Evolutionary conservation across 495 filamentous ascomycete species (phyloP), one percentile per base, ranked within the genome.

Genomic region (Melanomma pulvis-pyrius): DNA sequence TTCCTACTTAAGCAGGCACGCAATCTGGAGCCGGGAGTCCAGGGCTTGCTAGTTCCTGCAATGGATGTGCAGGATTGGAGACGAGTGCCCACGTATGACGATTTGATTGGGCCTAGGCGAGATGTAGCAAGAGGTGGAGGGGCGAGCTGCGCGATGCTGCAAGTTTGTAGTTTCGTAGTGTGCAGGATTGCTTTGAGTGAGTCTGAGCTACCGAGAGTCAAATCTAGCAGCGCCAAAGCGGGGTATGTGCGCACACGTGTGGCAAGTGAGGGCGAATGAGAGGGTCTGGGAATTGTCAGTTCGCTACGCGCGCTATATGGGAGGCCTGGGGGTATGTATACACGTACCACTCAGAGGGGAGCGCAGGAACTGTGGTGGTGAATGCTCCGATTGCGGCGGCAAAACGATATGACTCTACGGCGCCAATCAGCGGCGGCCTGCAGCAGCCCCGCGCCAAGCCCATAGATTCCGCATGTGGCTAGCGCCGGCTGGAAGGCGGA

Each of bases 81-180:
- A 39, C 51, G 41, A n/a, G 51, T 62, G 65, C 36, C 53, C 59
- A 59, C 57, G 57, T 58, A 55, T n/a, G 57, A 36, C n/a, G n/a
- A 22, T 61, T 44, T 58, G 54, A 68, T 68, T 68, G 65, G 65
- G 46, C 44, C 30, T 51, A 15, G 26, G 21, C 15, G 7, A 24
- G 24, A 25, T 30, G 49, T 19, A 13, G 49, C 25, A 19, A 25
- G 5, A 9, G 25, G 41, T 19, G 51, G 53, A 15, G 28, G 30
- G 22, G 39, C 28, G 1, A 32, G 6, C 26, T 59, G 56, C 47
- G 47, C 47, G 49, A 6, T 25, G 22, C 29, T 61, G 56, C 30
- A 61, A 22, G 55, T 67, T 30, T 61, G 57, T 67, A 12, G 64
- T 67, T 67, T 61, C 19, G 48, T 48, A 9, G 47, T 61, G 64